These are phyloP conservation scores for Musa beccarii DNA, from an alignment of 176 grass and related monocot species.

Conservation along the genomic window DNA sequence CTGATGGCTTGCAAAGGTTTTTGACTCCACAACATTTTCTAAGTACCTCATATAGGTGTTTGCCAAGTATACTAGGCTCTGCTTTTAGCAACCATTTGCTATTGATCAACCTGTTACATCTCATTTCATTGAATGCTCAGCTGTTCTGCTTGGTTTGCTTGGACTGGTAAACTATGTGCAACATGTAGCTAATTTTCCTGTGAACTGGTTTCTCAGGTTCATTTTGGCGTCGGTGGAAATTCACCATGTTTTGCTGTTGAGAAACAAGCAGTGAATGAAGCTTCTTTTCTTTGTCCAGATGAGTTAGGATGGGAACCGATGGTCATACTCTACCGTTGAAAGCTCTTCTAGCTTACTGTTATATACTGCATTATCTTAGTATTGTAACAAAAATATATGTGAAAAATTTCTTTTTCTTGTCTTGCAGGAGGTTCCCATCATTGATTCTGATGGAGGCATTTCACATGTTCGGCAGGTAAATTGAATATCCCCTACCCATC, in stretches of 20 bases:
- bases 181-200: background rate
- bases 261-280: conserved; percentile 88
- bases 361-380: background rate
- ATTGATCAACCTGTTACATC: background rate
- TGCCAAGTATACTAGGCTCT: too few relatives aligned
- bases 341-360: background rate
- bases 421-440: conserved; percentile 61
- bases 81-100: too few relatives aligned
- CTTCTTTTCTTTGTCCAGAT: conserved; percentile 84
- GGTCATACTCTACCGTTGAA: conserved; percentile 29
- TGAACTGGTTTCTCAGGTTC: conserved; percentile 35
- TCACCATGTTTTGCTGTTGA: conserved; percentile 70
- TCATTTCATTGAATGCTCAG: background rate
- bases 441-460: conserved; percentile 71
- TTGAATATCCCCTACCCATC: too few relatives aligned
- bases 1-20: too few relatives aligned
- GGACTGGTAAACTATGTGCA: background rate
- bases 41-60: too few relatives aligned
- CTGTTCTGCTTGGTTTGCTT: background rate
- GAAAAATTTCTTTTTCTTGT: background rate
- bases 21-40: too few relatives aligned
- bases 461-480: conserved; percentile 57
- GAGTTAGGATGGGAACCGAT: conserved; percentile 97
- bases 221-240: conserved; percentile 82
- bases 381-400: background rate